Evolutionary conservation across 129 eudicot species (phyloP).

Genomic region (Flaveria ramosissima): DNA sequence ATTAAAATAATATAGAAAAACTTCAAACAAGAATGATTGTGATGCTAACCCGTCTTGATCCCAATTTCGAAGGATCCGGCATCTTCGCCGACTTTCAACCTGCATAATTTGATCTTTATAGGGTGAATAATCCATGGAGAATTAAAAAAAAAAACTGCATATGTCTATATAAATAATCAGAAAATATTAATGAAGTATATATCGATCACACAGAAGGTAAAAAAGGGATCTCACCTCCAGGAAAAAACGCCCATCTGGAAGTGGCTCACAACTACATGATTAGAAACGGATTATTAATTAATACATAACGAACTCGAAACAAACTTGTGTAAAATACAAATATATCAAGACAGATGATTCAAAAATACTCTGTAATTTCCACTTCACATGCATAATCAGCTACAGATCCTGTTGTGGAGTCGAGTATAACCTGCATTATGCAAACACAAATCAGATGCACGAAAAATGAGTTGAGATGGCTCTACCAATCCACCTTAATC

Average conservation of each 20-base stretch:
- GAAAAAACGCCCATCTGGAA: conserved; percentile 94
- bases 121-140: conserved; percentile 3
- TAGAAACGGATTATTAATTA: conserved; percentile 6
- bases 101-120: conserved; percentile 39
- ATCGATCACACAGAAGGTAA: not conserved
- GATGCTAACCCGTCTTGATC: conserved; percentile 94
- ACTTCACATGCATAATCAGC: conserved; percentile 95
- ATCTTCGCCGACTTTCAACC: conserved; percentile 96
- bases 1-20: conserved; percentile 1
- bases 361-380: conserved; percentile 88
- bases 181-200: not conserved
- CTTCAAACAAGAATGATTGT: conserved; percentile 6
- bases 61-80: conserved; percentile 77
- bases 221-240: conserved; percentile 57
- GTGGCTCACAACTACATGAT: conserved; percentile 93
- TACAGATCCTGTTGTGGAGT: conserved; percentile 71
- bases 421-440: conserved; percentile 65
- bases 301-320: not conserved
- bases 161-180: not conserved
- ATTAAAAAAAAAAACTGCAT: conserved; percentile 7
- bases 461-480: conserved; percentile 26
- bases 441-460: conserved; percentile 24
- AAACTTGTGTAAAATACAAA: conserved; percentile 14
- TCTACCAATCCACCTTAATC: conserved; percentile 11
- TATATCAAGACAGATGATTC: conserved; percentile 1